These are phyloP conservation scores for Kentomonas sorsogonicus DNA, from an alignment of 208 protist species.

Conservation along the genomic window DNA sequence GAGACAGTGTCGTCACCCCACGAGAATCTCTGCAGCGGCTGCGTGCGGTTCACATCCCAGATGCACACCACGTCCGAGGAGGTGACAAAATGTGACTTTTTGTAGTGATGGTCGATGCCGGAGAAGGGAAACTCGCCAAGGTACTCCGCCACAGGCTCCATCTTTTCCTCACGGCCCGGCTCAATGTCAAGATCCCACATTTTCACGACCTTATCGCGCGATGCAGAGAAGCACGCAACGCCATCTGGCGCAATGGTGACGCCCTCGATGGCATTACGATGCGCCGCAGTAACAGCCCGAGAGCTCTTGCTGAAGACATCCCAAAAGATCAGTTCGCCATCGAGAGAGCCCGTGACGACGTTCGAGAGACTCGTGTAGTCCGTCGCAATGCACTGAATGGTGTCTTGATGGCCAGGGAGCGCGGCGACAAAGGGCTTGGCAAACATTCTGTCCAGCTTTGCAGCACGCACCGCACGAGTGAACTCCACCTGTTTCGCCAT, in stretches of 20 bases:
- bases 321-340: conserved; percentile 90
- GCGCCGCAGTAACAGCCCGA: conserved; percentile 75
- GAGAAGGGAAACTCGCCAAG: conserved; percentile 91
- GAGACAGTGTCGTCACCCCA: conserved; percentile 94
- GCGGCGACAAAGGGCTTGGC: conserved; percentile 95
- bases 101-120: conserved; percentile 91
- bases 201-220: conserved; percentile 94
- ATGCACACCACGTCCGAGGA: conserved; percentile 87
- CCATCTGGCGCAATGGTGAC: conserved; percentile 87
- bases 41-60: conserved; percentile 91
- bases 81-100: conserved; percentile 89
- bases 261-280: conserved; percentile 93
- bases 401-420: conserved; percentile 87
- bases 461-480: conserved; percentile 92
- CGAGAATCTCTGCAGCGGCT: conserved; percentile 90
- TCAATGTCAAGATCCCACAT: conserved; percentile 92
- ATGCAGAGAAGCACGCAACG: conserved; percentile 87
- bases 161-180: conserved; percentile 17
- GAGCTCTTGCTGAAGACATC: conserved; percentile 75
- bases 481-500: conserved; percentile 97
- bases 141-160: conserved; percentile 83
- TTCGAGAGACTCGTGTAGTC: conserved; percentile 83
- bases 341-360: conserved; percentile 78
- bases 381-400: conserved; percentile 87
- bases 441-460: conserved; percentile 96